These are phyloP conservation scores for Alternaria sp. DNA, from an alignment of 2,329 filamentous ascomycete genomes.

Conservation along the genomic window DNA sequence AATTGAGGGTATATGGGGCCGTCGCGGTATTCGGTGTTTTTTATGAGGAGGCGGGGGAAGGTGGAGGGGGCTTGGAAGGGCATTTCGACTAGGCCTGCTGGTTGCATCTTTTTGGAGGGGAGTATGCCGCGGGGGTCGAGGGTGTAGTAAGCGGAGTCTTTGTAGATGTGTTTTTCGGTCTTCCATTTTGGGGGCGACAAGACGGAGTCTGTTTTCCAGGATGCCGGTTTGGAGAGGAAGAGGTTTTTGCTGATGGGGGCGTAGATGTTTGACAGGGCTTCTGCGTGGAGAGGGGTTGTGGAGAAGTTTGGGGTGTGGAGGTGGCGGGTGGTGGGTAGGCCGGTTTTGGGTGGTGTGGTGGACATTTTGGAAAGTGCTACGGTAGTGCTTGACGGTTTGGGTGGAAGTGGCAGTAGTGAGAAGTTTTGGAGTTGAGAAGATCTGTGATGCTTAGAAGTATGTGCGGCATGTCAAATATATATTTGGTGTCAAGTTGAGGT, in stretches of 20 bases:
- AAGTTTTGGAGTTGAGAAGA: not conserved
- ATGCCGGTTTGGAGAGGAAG: not conserved
- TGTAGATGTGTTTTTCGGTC: not conserved
- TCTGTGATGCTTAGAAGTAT: not conserved
- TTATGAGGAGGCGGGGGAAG: not conserved
- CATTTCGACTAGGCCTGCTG: not conserved
- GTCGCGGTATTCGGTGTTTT: not conserved
- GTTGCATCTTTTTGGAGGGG: not conserved
- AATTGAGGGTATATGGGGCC: not conserved
- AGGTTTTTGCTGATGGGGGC: not conserved
- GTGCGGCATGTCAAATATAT: not conserved
- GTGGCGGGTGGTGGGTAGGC: not conserved
- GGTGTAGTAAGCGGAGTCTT: not conserved
- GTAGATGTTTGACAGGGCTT: not conserved
- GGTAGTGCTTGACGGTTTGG: not conserved
- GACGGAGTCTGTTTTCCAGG: not conserved
- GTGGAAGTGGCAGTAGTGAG: not conserved
- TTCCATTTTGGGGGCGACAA: not conserved
- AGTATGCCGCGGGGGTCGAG: not conserved
- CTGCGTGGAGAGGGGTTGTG: not conserved
- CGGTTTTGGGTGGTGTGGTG: not conserved
- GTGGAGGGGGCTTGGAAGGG: not conserved
- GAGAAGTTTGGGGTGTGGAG: not conserved
- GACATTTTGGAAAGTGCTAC: not conserved
- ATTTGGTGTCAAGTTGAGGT: not conserved